phyloP scores from a whole-genome alignment of 1,284 basidiomycete genomes.

The Puccinia hordei region DNA sequence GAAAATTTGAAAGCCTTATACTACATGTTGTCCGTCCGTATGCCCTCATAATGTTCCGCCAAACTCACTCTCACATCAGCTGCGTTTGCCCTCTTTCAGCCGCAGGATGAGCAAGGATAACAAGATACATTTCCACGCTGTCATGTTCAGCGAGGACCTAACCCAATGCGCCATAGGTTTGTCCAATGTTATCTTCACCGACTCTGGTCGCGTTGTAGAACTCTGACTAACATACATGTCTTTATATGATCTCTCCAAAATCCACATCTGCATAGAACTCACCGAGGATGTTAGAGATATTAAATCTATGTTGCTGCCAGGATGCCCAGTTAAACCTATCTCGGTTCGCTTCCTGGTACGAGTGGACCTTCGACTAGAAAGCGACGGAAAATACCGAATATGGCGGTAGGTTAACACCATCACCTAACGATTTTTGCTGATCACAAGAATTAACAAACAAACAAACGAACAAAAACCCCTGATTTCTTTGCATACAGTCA shows the following conservation, averaged over 20 bases:
- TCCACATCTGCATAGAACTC: neutral
- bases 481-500: neutral
- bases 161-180: constrained; percentile 34
- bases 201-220: neutral
- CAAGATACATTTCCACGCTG: constrained; percentile 43
- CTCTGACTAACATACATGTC: no score
- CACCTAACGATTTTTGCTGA: neutral
- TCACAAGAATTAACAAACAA: no score
- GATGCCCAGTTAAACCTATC: no score
- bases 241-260: no score
- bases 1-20: constrained; percentile 5
- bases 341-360: constrained; percentile 7
- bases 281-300: neutral
- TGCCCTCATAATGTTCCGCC: no score
- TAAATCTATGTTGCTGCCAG: neutral
- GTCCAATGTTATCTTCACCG: neutral
- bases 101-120: constrained; percentile 5
- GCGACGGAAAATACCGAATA: constrained; percentile 36
- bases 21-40: neutral
- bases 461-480: neutral
- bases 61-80: neutral
- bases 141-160: constrained; percentile 47
- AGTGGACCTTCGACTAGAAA: constrained; percentile 12
- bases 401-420: constrained; percentile 1
- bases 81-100: neutral